A percentile compares a stretch with the other conserved stretches of the same genome.
Evolutionary conservation across 2,329 filamentous ascomycete genomes (phyloP).

Genomic region (Trichoderma brevicompactum): DNA sequence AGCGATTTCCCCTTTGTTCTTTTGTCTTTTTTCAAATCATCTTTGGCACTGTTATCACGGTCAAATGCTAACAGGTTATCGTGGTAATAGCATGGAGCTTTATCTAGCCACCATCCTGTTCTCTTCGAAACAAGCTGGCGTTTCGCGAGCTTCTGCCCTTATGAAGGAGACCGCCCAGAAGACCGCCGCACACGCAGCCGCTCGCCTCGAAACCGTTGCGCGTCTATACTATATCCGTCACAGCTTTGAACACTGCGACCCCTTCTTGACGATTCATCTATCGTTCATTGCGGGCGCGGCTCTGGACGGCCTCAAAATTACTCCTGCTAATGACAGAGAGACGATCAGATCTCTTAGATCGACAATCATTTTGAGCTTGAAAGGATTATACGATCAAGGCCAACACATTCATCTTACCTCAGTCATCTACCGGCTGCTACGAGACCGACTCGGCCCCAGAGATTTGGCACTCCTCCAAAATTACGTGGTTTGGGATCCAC

Average conservation of each 20-base stretch:
- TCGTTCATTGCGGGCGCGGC: constrained; percentile 16
- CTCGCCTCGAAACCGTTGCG: constrained; percentile 40
- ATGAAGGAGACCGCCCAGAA: constrained; percentile 9
- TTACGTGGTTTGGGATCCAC: constrained; percentile 13
- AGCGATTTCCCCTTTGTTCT: no score
- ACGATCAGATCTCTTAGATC: constrained; percentile 4
- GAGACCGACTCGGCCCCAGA: neutral
- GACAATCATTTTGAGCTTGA: constrained; percentile 21
- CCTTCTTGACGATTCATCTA: constrained; percentile 19
- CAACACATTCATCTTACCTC: constrained; percentile 19
- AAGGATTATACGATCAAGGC: constrained; percentile 27
- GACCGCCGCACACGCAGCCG: constrained; percentile 32
- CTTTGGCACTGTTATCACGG: no score
- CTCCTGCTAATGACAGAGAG: neutral
- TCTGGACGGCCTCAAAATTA: constrained; percentile 11
- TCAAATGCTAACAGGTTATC: neutral
- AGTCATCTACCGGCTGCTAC: constrained; percentile 19
- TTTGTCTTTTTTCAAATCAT: no score
- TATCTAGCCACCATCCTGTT: constrained; percentile 18
- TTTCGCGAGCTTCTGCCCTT: neutral
- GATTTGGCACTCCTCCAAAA: constrained; percentile 5
- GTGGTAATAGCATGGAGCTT: constrained; percentile 10
- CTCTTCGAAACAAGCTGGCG: neutral
- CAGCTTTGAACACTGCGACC: constrained; percentile 33
- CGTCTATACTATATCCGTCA: constrained; percentile 44